Conservation (phyloP, 345 rosid genomes). For the Ceriops decandra region DNA sequence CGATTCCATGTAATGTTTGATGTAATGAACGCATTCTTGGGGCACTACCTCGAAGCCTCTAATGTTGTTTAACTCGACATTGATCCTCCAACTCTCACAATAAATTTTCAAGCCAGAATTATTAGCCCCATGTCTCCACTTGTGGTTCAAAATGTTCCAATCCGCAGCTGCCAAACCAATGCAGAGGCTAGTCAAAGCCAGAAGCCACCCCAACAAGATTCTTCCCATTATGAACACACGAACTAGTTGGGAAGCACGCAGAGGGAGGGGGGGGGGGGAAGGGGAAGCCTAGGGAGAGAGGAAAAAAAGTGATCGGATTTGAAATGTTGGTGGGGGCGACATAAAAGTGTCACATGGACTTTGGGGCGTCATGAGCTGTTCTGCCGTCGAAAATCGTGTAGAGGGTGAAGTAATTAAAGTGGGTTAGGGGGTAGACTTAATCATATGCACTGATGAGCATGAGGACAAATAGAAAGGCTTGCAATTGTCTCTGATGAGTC, state of each 20-base stretch:
- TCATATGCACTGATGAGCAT: not conserved
- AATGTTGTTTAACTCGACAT: conserved; percentile 70
- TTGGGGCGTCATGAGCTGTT: conserved; percentile 14
- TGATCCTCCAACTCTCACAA: conserved; percentile 78
- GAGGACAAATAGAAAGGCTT: not conserved
- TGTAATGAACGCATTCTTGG: conserved; percentile 49
- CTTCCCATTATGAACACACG: conserved; percentile 32
- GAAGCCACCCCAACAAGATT: conserved; percentile 18
- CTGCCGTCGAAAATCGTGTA: conserved; percentile 12
- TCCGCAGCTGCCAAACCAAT: conserved; percentile 35
- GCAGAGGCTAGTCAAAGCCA: conserved; percentile 36
- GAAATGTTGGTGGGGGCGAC: not conserved
- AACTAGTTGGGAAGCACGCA: not conserved
- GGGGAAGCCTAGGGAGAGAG: not conserved
- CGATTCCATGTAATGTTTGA: conserved; percentile 63
- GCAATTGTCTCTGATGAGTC: not conserved
- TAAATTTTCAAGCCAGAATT: conserved; percentile 37
- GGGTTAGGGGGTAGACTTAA: not conserved
- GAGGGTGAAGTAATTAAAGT: not conserved
- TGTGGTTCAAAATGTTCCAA: conserved; percentile 60
- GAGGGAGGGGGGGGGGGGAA: too few relatives aligned
- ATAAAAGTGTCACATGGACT: conserved; percentile 16
- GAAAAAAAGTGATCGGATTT: not conserved
- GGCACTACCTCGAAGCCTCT: conserved; percentile 62
- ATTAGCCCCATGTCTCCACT: conserved; percentile 15